Evolutionary conservation across 1,139 yeast species (phyloP).

Genomic region (Nakaseomyces sp.): DNA sequence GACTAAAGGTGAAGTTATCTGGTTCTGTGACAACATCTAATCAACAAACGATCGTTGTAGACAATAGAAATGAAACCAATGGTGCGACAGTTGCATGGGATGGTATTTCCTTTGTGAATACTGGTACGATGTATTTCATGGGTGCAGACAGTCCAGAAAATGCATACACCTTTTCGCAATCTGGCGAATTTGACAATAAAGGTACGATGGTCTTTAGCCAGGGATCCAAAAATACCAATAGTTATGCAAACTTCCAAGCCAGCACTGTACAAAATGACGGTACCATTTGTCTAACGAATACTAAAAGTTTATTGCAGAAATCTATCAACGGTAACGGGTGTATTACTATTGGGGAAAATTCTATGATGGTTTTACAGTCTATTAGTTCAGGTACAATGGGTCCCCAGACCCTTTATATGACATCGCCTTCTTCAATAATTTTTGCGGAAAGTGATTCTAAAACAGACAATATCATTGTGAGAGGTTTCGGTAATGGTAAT

Average conservation of each 20-base stretch:
- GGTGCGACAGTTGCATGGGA: slow-evolving; percentile 11
- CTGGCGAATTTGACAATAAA: slow-evolving; percentile 9
- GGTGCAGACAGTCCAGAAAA: slow-evolving; percentile 10
- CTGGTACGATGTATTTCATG: slow-evolving; percentile 13
- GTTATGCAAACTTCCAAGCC: slow-evolving; percentile 9
- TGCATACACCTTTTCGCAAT: slow-evolving; percentile 10
- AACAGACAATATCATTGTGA: slow-evolving; percentile 11
- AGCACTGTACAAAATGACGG: slow-evolving; percentile 12
- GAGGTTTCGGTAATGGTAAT: slow-evolving; percentile 14
- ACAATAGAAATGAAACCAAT: slow-evolving; percentile 11
- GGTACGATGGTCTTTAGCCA: slow-evolving; percentile 13
- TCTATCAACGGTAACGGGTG: slow-evolving; percentile 15
- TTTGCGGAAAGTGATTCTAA: slow-evolving; percentile 12
- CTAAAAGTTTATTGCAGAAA: slow-evolving; percentile 8
- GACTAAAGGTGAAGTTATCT: slow-evolving; percentile 3
- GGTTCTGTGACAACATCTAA: slow-evolving; percentile 9
- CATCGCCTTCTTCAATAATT: slow-evolving; percentile 12
- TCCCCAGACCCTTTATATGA: slow-evolving; percentile 13
- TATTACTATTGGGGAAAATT: slow-evolving; percentile 13
- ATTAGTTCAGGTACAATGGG: slow-evolving; percentile 8
- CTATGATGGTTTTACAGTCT: slow-evolving; percentile 11
- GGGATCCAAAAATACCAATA: slow-evolving; percentile 9
- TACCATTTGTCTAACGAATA: slow-evolving; percentile 14
- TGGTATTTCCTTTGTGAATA: slow-evolving; percentile 11
- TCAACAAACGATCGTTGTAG: slow-evolving; percentile 13